Evolutionary conservation across 2,329 filamentous ascomycete genomes (phyloP), one percentile per base, ranked within the genome.

Genomic region (Pseudogymnoascus sp.): DNA sequence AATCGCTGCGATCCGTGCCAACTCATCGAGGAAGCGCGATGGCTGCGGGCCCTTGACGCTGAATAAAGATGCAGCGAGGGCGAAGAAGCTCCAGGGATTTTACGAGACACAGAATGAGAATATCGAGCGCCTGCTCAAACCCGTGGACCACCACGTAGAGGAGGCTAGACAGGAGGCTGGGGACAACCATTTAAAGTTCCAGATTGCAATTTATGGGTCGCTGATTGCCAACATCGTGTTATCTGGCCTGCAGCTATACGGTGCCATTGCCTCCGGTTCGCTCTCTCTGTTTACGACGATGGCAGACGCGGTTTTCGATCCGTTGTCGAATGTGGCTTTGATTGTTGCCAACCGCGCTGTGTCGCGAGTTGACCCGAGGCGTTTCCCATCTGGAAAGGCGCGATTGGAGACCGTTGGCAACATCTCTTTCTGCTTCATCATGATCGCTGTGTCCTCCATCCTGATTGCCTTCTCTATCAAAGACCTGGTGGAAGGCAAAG

Each of bases 281-380:
- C 83, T 97, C 36, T 96, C 93, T 4, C 85, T 99, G 55, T 97
- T 97, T 78, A 97, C 94, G 14, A 99, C 93, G 66, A 96, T 96
- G 90, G 93, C 92, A 14, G 94, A 99, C 75, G 87, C 92, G 60
- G 82, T 97, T 67, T 97, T 97, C 76, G 94, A 97, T 72, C 94
- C 92, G 7, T 73, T 95, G 70, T 93, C 89, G 71, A 97, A 96
- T 71, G 74, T 97, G 60, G 93, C 90, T 0, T 82, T 97, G 12
- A 91, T 97, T 63, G 75, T 96, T 38, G 91, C 89, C 64, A 89
- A 92, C 74, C 90, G 93, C 59, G 93, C 94, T 59, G 91, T 97
- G 67, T 89, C 89, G 69, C 86, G 85, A 61, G 93, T 97, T 39
- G 92, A 99, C 70, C 84, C 90, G 1, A 84, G 87, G 60, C 88